Evolutionary conservation across 805 yeast genomes (phyloP).

Genomic region (Schwanniomyces polymorphus): DNA sequence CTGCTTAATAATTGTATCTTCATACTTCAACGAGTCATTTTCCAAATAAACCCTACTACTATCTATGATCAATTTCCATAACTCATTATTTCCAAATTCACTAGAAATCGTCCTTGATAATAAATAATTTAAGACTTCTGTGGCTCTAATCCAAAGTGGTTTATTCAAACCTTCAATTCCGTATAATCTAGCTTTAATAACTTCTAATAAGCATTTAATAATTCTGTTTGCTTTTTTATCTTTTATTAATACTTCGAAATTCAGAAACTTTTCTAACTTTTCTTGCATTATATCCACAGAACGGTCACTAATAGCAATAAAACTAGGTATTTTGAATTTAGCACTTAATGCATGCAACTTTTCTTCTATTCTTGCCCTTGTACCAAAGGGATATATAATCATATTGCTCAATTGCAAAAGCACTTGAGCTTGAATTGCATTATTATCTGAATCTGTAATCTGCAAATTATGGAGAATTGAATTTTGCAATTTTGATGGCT

Average conservation of each 20-base stretch:
- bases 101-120: slow-evolving; percentile 27
- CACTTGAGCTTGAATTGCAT: slow-evolving; percentile 42
- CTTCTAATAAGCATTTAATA: slow-evolving; percentile 51
- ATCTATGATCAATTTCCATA: slow-evolving; percentile 45
- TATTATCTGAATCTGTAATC: slow-evolving; percentile 25
- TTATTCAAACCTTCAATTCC: slow-evolving; percentile 24
- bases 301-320: slow-evolving; percentile 55
- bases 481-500: slow-evolving; percentile 61
- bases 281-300: slow-evolving; percentile 42
- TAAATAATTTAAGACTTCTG: slow-evolving; percentile 37
- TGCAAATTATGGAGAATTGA: slow-evolving; percentile 54
- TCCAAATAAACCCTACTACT: slow-evolving; percentile 43
- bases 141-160: slow-evolving; percentile 58
- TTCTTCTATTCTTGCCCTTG: slow-evolving; percentile 54
- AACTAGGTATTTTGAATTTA: slow-evolving; percentile 56
- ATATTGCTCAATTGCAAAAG: slow-evolving; percentile 56
- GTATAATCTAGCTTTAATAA: slow-evolving; percentile 44
- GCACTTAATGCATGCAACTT: slow-evolving; percentile 40
- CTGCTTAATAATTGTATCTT: slow-evolving; percentile 44
- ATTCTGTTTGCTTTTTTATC: slow-evolving; percentile 49
- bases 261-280: slow-evolving; percentile 32
- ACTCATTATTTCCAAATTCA: slow-evolving; percentile 13
- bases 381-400: slow-evolving; percentile 59
- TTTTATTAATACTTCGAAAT: slow-evolving; percentile 35
- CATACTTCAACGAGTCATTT: slow-evolving; percentile 29